Percentiles rank a stretch among this genome's conserved stretches.
These are phyloP conservation scores for Aspergillus leporis DNA, from an alignment of 495 filamentous ascomycete genomes.

Conservation along the genomic window DNA sequence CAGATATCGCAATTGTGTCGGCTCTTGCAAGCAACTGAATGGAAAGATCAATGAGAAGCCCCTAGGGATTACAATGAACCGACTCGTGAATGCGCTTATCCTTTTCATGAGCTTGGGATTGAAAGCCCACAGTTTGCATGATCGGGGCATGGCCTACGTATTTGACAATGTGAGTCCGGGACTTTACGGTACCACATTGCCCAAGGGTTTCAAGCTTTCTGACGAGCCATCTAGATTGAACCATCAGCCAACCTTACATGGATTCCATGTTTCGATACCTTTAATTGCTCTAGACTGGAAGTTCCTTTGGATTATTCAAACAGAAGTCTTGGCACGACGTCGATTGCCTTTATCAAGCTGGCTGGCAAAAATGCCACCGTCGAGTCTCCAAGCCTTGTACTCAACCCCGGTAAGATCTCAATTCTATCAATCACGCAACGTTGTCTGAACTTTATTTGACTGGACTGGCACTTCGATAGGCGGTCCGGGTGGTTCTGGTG, in stretches of 20 bases:
- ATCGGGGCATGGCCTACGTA: slow-evolving; percentile 15
- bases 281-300: slow-evolving; percentile 23
- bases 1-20: slow-evolving; percentile 6
- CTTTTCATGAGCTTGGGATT: slow-evolving; percentile 15
- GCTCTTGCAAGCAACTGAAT: slow-evolving; percentile 6
- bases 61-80: slow-evolving; percentile 11
- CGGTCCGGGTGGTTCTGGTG: slow-evolving; percentile 47
- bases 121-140: slow-evolving; percentile 11
- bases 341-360: slow-evolving; percentile 28
- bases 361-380: slow-evolving; percentile 21
- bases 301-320: slow-evolving; percentile 33
- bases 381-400: slow-evolving; percentile 19
- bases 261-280: slow-evolving; percentile 26
- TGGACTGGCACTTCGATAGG: slow-evolving; percentile 27
- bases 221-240: slow-evolving; percentile 18
- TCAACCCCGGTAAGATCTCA: slow-evolving; percentile 19
- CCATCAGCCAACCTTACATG: slow-evolving; percentile 26
- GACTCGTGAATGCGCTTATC: slow-evolving; percentile 3
- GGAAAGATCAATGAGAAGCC: slow-evolving; percentile 5
- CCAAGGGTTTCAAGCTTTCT: slow-evolving; percentile 13
- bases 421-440: background rate
- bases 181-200: slow-evolving; percentile 9
- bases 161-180: slow-evolving; percentile 12
- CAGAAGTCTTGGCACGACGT: slow-evolving; percentile 18
- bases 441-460: slow-evolving; percentile 1